Conservation (phyloP, 306 rosid species). For the Cicer cuneatum region DNA sequence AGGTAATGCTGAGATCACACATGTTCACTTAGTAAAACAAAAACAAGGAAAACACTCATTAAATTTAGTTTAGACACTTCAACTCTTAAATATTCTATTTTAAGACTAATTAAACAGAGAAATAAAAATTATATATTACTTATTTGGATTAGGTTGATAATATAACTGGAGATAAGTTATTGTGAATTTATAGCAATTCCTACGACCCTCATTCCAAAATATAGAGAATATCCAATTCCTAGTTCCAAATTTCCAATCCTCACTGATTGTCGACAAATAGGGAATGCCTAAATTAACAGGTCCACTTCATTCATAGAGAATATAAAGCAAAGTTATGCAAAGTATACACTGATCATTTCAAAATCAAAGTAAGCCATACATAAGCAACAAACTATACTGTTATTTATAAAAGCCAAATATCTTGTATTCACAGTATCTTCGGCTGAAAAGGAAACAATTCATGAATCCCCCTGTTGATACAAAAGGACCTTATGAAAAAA, state of each 20-base stretch:
- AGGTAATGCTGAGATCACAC: not conserved
- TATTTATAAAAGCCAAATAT: not conserved
- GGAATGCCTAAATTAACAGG: constrained; percentile 16
- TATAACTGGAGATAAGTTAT: not conserved
- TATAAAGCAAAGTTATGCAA: not conserved
- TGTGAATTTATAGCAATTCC: not conserved
- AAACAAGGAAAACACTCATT: not conserved
- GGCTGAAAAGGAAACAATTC: not conserved
- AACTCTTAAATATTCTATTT: not conserved
- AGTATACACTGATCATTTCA: not conserved
- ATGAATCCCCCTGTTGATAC: not conserved
- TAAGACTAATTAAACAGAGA: not conserved
- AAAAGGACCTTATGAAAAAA: not conserved
- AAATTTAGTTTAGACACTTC: not conserved
- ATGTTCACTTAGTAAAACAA: not conserved
- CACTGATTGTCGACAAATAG: not conserved
- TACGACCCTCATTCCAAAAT: too few species aligned
- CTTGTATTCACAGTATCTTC: not conserved
- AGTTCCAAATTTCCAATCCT: not conserved
- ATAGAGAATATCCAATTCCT: not conserved
- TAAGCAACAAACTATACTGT: not conserved
- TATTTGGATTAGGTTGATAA: constrained; percentile 8
- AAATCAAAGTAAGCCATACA: not conserved
- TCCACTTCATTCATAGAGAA: not conserved
- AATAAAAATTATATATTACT: constrained; percentile 7